A percentile compares a stretch with the other conserved stretches of the same genome.
Conservation (phyloP, 2,329 filamentous ascomycete genomes). For the Aspergillus bombycis region DNA sequence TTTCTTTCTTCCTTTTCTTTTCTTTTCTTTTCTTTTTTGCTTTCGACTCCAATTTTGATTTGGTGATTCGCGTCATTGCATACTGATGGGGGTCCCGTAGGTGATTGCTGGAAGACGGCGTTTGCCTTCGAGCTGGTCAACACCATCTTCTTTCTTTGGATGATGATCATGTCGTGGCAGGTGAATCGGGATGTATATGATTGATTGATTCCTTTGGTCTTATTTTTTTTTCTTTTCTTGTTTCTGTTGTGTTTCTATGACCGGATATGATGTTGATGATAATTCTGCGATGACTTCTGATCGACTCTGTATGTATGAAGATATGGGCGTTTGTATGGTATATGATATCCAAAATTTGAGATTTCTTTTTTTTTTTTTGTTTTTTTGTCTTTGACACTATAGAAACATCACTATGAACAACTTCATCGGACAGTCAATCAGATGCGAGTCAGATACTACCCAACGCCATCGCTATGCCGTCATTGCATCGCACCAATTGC, state of each 20-base stretch:
- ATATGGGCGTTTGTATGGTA: conserved; percentile 2
- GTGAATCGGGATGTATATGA: conserved; percentile 46
- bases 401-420: neutral
- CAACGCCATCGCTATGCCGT: conserved; percentile 38
- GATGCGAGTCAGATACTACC: conserved; percentile 4
- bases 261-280: conserved; percentile 6
- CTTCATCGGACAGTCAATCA: neutral
- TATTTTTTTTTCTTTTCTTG: neutral
- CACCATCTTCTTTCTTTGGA: conserved; percentile 66
- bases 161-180: conserved; percentile 65
- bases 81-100: conserved; percentile 36
- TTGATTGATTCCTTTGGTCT: conserved; percentile 15
- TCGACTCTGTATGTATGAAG: neutral
- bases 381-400: neutral
- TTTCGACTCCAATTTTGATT: neutral
- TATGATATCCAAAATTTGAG: conserved; percentile 5
- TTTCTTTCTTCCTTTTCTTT: conserved; percentile 17
- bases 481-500: conserved; percentile 28
- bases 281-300: neutral
- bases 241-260: neutral
- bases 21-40: conserved; percentile 1
- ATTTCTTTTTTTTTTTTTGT: neutral
- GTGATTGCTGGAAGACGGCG: conserved; percentile 64
- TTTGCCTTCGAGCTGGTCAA: conserved; percentile 68
- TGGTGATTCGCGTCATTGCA: neutral